Evolutionary conservation across 345 rosid species (phyloP).

Genomic region (Aethionema arabicum): DNA sequence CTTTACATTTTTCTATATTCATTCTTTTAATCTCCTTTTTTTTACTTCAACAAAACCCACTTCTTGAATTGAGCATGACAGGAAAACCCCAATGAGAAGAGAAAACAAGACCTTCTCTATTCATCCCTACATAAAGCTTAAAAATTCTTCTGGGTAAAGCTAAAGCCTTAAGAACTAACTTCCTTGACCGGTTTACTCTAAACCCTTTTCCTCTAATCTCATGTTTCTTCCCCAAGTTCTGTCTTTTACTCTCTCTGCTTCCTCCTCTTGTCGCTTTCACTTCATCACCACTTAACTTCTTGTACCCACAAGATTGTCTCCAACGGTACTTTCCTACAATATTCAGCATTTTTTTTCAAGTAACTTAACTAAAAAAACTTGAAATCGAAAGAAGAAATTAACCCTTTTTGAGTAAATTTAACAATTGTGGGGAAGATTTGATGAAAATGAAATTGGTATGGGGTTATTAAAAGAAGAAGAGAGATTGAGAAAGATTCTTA

Average conservation of each 20-base stretch:
- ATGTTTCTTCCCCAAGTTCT: conserved; percentile 45
- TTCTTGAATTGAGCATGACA: conserved; percentile 43
- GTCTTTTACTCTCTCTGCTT: conserved; percentile 41
- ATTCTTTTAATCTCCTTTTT: background rate
- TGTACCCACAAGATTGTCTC: conserved; percentile 41
- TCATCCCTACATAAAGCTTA: conserved; percentile 48
- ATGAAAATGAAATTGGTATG: conserved; percentile 20
- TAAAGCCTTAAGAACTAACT: conserved; percentile 48
- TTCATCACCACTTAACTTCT: conserved; percentile 37
- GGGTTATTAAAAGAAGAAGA: conserved; percentile 13
- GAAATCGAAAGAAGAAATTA: background rate
- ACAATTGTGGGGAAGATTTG: conserved; percentile 15
- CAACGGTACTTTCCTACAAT: conserved; percentile 28
- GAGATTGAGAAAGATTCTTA: conserved; percentile 33
- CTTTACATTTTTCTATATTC: conserved; percentile 5
- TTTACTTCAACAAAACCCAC: conserved; percentile 26
- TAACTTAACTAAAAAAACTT: background rate
- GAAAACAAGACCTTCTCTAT: conserved; percentile 55
- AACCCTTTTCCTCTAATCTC: conserved; percentile 49
- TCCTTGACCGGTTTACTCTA: conserved; percentile 54
- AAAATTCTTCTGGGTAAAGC: conserved; percentile 43
- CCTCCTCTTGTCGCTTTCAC: conserved; percentile 27
- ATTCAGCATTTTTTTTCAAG: conserved; percentile 23
- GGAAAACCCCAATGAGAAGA: conserved; percentile 77
- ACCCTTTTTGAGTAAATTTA: background rate